Base-by-base conservation (phyloP, 202 grass and related monocot genomes). In the Setaria viridis region DNA sequence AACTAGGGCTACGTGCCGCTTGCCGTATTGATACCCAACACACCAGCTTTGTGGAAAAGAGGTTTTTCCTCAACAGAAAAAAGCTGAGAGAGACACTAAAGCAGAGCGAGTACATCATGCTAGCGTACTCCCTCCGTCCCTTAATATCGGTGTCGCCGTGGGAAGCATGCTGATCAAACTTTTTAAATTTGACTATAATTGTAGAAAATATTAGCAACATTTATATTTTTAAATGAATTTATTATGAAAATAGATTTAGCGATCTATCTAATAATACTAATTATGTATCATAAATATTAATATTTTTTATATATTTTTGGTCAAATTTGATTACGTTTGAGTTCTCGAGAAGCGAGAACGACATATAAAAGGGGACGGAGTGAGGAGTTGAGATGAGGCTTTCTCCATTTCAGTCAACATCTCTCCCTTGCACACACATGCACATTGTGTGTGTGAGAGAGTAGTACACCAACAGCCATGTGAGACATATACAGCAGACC, bases 351-450 rank as follows among this genome's bases (percentile, higher is more conserved):
- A 25, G 25, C 25, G 25, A 25, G 25, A 25, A 25, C 25, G 25
- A 25, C 25, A 25, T 25, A 25, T 25, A 25, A 25, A 25, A 25
- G 25, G 25, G 25, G 25, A 25, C 25, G 25, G 25, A 25, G 25
- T 25, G 25, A 25, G 25, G 25, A 25, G 70, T 51, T 91, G 89
- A 85, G 72, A 82, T 91, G 76, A 77, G 77, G 77, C 32, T 77
- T 20, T 78, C 70, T 77, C 83, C 75, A 57, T 77, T 76, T 84
- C 84, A 58, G 87, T 89, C 86, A 89, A 92, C 45, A 86, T 53
- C 35, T 77, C 14, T 67, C 17, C 7, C 73, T 30, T 67, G 34
- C 73, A 20, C 67, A 84, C 47, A 54, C 41, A 86, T 69, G 62
- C 81, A 71, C 39, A 47, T 17, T 56, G 77, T 76, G 60, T 62